phyloP scores from a whole-genome alignment of 352 stramenopile species.

The Pythium graminicola region DNA sequence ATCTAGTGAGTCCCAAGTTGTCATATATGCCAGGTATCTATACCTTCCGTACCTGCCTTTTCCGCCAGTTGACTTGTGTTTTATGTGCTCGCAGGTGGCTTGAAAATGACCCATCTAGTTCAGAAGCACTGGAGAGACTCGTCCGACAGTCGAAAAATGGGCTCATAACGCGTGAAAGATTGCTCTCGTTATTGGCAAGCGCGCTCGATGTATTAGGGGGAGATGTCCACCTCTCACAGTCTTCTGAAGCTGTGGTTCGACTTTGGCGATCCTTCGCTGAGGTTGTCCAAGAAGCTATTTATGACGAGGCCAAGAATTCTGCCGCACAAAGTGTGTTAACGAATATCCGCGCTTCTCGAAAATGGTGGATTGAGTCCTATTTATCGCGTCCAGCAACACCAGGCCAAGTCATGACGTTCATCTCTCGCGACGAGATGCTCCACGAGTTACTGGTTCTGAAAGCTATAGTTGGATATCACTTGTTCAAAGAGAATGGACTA shows the following conservation, averaged over 20 bases:
- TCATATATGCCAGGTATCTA: conserved; percentile 20
- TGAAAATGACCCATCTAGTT: conserved; percentile 42
- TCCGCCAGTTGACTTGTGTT: neutral
- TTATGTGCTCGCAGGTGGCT: conserved; percentile 34
- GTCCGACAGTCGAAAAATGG: conserved; percentile 38
- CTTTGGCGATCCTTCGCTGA: conserved; percentile 57
- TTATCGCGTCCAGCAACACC: conserved; percentile 34
- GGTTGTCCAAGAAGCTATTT: conserved; percentile 25
- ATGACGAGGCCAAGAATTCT: conserved; percentile 6
- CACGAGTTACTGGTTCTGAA: conserved; percentile 42
- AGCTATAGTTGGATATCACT: conserved; percentile 31
- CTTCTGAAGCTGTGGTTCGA: conserved; percentile 24
- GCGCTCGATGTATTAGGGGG: conserved; percentile 52
- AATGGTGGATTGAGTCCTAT: conserved; percentile 64
- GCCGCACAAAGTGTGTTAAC: neutral
- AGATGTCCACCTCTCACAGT: conserved; percentile 40
- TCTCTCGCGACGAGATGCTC: conserved; percentile 21
- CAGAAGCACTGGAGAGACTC: conserved; percentile 44
- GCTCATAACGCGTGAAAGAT: conserved; percentile 26
- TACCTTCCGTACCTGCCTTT: neutral
- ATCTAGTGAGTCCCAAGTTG: conserved; percentile 14
- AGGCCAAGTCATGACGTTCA: conserved; percentile 27
- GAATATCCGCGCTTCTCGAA: conserved; percentile 4
- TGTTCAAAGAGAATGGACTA: conserved; percentile 29
- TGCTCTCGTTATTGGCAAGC: conserved; percentile 36